Evolutionary conservation across 305 asterid genomes (phyloP).

Genomic region (Caryopteris hybrid): DNA sequence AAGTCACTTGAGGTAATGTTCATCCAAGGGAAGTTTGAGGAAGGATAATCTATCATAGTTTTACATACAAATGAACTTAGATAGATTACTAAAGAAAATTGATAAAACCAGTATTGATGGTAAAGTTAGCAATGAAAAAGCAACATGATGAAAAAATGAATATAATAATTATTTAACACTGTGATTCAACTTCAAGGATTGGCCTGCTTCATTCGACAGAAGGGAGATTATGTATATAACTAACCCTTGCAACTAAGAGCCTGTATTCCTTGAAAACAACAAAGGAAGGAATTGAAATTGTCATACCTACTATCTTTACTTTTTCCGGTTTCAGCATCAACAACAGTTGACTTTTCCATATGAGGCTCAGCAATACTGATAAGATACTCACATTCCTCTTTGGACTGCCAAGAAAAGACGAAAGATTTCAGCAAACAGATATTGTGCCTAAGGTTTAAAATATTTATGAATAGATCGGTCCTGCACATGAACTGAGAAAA

Average conservation of each 20-base stretch:
- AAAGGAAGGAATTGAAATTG: slow-evolving; percentile 2
- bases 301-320: slow-evolving; percentile 82
- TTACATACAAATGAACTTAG: not conserved
- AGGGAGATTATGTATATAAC: not conserved
- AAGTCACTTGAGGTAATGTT: not conserved
- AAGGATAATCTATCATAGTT: not conserved
- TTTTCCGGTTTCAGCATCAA: slow-evolving; percentile 79
- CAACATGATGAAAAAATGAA: not conserved
- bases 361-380: slow-evolving; percentile 79
- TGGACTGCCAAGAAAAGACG: slow-evolving; percentile 49
- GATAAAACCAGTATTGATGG: not conserved
- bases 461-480: not conserved
- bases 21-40: not conserved
- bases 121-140: not conserved
- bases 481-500: not conserved
- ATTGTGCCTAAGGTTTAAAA: not conserved
- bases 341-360: slow-evolving; percentile 87
- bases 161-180: not conserved
- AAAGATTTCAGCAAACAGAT: slow-evolving; percentile 12
- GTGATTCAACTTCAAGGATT: slow-evolving; percentile 4
- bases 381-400: slow-evolving; percentile 88
- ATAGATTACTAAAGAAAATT: not conserved
- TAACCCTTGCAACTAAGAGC: slow-evolving; percentile 3
- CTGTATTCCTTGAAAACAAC: not conserved
- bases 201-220: not conserved